Base-by-base conservation (phyloP, 2,329 filamentous ascomycete genomes). In the Nigrospora osmanthi region DNA sequence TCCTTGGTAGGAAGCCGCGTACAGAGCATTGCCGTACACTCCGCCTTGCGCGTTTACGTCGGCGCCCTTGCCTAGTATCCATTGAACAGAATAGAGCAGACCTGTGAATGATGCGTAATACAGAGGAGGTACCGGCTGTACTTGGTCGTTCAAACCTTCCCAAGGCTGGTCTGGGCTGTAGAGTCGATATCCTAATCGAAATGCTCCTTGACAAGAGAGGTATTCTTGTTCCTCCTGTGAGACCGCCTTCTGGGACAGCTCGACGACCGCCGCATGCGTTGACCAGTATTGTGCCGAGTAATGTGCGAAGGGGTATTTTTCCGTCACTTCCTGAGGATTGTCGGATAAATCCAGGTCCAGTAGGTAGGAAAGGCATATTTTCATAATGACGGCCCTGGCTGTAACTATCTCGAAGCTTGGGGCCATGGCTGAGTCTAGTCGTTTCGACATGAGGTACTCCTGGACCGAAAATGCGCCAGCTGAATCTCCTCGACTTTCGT, bases 391-490 rank as follows among this genome's bases (percentile, higher is more conserved):
- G 14, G 33, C 19, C 35, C 43, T 47, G 17, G 50, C 56, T 34
- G 37, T 15, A 36, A 14, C 39, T 30, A 46, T 39, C 31, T 38
- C 40, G 44, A 56, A 42, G 15, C 37, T 15, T 3, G 31, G 13
- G 16, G 43, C 43, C 5, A 49, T 35, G n/a, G 37, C 35, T 12
- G 43, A 30, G 9, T 49, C 37, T 15, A 57, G 23, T 23, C 49
- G 50, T 14, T 46, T 15, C 31, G 60, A 62, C 15, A 39, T 43
- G 9, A 62, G 48, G 42, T 58, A 63, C 31, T 62, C 57, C 45
- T 57, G 59, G 16, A 60, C 55, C 11, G 57, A 60, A 15, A 56
- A 58, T 65, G 59, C 9, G 58, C 56, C 7, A 63, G 48, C 31
- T 46, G 54, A 40, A 57, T 48, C 28, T 46, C 44, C 3, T 11